Evolutionary conservation across 1,284 basidiomycete species (phyloP), one percentile per base, ranked within the genome.

Genomic region (Sporisorium graminicola): DNA sequence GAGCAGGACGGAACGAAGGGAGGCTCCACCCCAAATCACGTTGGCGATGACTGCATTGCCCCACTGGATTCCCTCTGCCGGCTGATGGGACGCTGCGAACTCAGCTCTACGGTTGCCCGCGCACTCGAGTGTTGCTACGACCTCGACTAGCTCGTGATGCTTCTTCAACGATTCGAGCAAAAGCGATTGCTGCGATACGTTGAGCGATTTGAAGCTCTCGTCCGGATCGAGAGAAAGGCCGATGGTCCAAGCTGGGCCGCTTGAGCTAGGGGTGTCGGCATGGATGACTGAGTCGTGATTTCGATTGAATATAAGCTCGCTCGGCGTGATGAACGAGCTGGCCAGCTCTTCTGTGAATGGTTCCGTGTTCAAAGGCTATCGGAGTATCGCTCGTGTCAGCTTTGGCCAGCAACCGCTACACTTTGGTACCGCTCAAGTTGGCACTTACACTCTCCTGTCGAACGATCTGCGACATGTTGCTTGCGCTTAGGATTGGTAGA

Each of bases 21-120:
- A 74, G 12, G 62, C 64, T 16, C 78, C 79, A 14, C 50, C 66
- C 78, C 74, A 80, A 12, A 65, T 33, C 0, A 70, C 71, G 50
- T 77, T 79, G 40, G 69, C 69, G n/a, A 80, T 77, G 26, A 69
- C 75, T 3, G 74, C 78, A 8, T 69, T 57, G 26, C 65, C 59
- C 79, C 79, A 80, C 27, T 74, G 70, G 5, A 80, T 65, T 6
- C 79, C 79, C 43, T 79, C 74, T 5, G 70, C 56, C n/a, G 73
- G 46, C 20, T 40, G 40, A n/a, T 69, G 56, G 9, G 57, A 59
- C 3, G 69, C 40, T 3, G 60, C 51, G 33, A 80, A 58, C 57
- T 80, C 79, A 1, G 65, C 37, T 9, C 78, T 44, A n/a, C 79
- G 58, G 33, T 80, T 80, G 0, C 78, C 78, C 8, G 79, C 79